phyloP scores from a whole-genome alignment of 1,139 yeast species.

The Meyerozyma smithsonii region DNA sequence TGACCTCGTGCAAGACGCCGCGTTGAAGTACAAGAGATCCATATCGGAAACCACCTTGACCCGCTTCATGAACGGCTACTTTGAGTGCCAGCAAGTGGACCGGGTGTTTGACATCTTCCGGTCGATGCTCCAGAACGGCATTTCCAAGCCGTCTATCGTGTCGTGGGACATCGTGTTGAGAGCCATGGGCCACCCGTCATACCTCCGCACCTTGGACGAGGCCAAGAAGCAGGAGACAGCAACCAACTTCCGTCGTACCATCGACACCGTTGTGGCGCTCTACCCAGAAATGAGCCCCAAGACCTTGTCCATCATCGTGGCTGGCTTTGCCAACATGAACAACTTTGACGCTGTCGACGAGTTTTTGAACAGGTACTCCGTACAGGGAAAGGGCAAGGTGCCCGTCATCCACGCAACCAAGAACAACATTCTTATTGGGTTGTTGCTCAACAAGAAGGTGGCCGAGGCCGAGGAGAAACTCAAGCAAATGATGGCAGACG shows the following conservation, averaged over 20 bases:
- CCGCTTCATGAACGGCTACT: constrained; percentile 33
- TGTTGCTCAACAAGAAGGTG: constrained; percentile 26
- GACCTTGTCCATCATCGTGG: constrained; percentile 28
- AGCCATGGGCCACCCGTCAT: constrained; percentile 32
- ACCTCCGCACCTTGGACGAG: constrained; percentile 14
- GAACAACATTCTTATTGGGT: constrained; percentile 35
- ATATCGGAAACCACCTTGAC: constrained; percentile 28
- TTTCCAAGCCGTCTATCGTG: constrained; percentile 21
- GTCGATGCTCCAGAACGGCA: constrained; percentile 24
- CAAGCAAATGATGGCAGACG: constrained; percentile 22
- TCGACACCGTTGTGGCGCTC: constrained; percentile 24
- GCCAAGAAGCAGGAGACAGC: constrained; percentile 15
- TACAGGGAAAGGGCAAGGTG: constrained; percentile 14
- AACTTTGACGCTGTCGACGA: constrained; percentile 30
- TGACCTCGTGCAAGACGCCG: constrained; percentile 21
- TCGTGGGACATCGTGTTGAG: constrained; percentile 37
- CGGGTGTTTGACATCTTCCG: constrained; percentile 33
- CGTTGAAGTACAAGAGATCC: constrained; percentile 19
- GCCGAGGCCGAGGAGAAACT: constrained; percentile 32
- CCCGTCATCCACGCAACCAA: constrained; percentile 27
- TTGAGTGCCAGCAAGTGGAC: constrained; percentile 16
- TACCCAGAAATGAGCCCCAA: constrained; percentile 25
- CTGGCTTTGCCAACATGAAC: constrained; percentile 34
- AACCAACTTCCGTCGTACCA: constrained; percentile 23
- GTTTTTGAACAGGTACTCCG: constrained; percentile 18